Percentiles rank a stretch among this genome's conserved stretches.
Conservation (phyloP, 495 filamentous ascomycete genomes). For the Lasiosphaeria hispida region DNA sequence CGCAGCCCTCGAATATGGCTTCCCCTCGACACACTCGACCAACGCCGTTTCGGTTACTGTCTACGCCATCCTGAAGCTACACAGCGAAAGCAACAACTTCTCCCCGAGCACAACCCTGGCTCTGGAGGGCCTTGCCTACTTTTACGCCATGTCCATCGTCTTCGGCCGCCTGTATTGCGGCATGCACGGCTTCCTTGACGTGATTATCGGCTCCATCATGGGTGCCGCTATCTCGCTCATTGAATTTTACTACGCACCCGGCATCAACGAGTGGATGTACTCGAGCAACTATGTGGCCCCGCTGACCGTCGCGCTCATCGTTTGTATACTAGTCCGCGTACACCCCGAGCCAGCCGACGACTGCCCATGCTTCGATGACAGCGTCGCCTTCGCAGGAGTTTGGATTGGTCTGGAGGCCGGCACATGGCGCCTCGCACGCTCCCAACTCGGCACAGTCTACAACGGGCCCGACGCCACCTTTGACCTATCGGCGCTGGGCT, state of each 20-base stretch:
- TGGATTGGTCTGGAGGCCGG: slow-evolving; percentile 76
- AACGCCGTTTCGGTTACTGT: slow-evolving; percentile 94
- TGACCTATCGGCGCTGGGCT: slow-evolving; percentile 53
- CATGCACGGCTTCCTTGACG: slow-evolving; percentile 97
- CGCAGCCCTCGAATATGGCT: slow-evolving; percentile 92
- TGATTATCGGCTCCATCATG: slow-evolving; percentile 71
- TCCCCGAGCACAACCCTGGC: slow-evolving; percentile 50
- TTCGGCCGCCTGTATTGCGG: slow-evolving; percentile 92
- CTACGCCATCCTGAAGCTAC: slow-evolving; percentile 70
- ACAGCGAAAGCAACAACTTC: slow-evolving; percentile 53
- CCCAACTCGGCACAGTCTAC: slow-evolving; percentile 56
- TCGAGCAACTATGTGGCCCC: slow-evolving; percentile 56
- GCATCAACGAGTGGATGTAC: slow-evolving; percentile 65
- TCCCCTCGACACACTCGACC: slow-evolving; percentile 93
- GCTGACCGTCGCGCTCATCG: slow-evolving; percentile 56
- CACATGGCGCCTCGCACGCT: slow-evolving; percentile 72
- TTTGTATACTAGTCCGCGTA: slow-evolving; percentile 75
- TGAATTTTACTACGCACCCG: slow-evolving; percentile 68
- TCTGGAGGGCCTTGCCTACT: slow-evolving; percentile 66
- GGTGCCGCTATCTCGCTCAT: slow-evolving; percentile 64
- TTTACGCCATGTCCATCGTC: slow-evolving; percentile 86
- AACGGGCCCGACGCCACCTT: slow-evolving; percentile 54
- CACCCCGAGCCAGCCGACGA: slow-evolving; percentile 96
- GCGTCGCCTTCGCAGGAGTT: slow-evolving; percentile 87
- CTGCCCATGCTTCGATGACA: slow-evolving; percentile 97